Evolutionary conservation across 371 early-diverging fungal species (phyloP).

Genomic region (Zopfochytrium polystomum): DNA sequence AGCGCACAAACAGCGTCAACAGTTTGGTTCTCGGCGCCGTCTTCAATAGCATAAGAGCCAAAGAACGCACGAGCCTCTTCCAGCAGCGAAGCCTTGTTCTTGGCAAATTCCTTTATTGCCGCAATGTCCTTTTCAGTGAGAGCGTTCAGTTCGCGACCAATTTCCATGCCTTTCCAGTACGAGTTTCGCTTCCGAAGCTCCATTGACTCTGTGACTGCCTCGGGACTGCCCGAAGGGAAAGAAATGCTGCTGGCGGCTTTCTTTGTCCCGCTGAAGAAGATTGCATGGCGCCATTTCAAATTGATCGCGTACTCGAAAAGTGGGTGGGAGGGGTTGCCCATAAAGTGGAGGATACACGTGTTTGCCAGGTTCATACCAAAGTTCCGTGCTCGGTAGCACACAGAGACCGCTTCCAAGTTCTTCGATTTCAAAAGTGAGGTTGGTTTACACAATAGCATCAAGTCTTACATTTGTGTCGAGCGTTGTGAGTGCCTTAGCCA

Average conservation of each 20-base stretch:
- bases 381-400: background rate
- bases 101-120: background rate
- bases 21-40: slow-evolving; percentile 13
- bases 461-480: slow-evolving; percentile 15
- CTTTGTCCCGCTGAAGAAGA: slow-evolving; percentile 7
- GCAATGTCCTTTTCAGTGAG: background rate
- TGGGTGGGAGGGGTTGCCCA: slow-evolving; percentile 10
- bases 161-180: background rate
- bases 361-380: slow-evolving; percentile 5
- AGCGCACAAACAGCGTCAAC: background rate
- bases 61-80: background rate
- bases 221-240: background rate
- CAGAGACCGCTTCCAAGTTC: slow-evolving; percentile 18
- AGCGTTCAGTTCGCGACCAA: background rate
- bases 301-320: slow-evolving; percentile 21
- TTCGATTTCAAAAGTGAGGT: background rate
- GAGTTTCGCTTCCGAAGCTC: background rate
- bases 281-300: slow-evolving; percentile 5
- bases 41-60: slow-evolving; percentile 2
- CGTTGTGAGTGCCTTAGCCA: background rate
- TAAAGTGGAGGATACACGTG: background rate
- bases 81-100: background rate
- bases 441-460: background rate
- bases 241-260: background rate
- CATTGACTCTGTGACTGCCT: background rate